These are phyloP conservation scores for Sphagnurus paluster DNA, from an alignment of 1,284 basidiomycete species.

Conservation along the genomic window DNA sequence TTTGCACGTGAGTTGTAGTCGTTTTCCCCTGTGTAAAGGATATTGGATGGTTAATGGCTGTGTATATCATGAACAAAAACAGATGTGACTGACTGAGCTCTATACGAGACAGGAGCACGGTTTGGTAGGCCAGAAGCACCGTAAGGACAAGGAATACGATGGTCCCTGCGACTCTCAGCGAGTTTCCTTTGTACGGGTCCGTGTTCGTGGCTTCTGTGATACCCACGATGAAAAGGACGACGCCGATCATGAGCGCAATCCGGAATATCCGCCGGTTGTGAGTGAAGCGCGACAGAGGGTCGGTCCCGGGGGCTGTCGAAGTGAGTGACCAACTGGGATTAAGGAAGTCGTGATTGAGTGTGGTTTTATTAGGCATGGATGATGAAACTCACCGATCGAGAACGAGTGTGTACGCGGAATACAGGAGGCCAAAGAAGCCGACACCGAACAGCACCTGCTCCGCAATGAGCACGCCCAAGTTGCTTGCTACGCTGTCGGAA, in stretches of 20 bases:
- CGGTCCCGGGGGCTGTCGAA: neutral
- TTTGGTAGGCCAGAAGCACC: slow-evolving; percentile 39
- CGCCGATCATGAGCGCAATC: slow-evolving; percentile 30
- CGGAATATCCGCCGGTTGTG: slow-evolving; percentile 35
- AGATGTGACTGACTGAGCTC: slow-evolving; percentile 24
- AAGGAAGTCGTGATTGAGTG: too few species aligned
- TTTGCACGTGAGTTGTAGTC: neutral
- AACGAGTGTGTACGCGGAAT: too few species aligned
- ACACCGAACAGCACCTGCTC: too few species aligned
- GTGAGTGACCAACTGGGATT: neutral
- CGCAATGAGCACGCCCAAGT: too few species aligned
- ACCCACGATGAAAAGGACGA: slow-evolving; percentile 40
- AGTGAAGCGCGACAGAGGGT: slow-evolving; percentile 29
- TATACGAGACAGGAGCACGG: slow-evolving; percentile 30
- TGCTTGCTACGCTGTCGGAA: too few species aligned
- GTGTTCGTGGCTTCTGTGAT: slow-evolving; percentile 13
- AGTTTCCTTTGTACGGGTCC: too few species aligned
- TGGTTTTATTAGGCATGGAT: too few species aligned
- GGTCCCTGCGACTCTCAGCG: slow-evolving; percentile 37
- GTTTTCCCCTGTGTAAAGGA: neutral
- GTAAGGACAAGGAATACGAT: slow-evolving; percentile 47
- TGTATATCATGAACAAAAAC: too few species aligned
- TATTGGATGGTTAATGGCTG: too few species aligned
- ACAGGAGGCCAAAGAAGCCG: too few species aligned
- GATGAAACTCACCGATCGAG: too few species aligned